Evolutionary conservation across 768 basidiomycete species (phyloP).

Genomic region (Crucibulum laeve): DNA sequence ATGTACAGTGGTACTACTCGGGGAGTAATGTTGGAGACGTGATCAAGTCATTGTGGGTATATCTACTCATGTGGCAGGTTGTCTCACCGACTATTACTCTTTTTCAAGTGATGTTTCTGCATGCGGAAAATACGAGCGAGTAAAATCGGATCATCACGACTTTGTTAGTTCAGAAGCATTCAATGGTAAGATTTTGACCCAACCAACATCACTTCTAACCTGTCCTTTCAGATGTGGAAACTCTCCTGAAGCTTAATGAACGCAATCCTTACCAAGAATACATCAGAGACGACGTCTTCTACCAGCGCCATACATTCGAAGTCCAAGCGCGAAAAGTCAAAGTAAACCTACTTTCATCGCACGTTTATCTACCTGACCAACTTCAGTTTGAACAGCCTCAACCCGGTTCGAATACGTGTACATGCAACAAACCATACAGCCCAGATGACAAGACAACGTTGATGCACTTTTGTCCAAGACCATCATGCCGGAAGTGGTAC

Average conservation of each 20-base stretch:
- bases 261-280: constrained; percentile 25
- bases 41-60: constrained; percentile 47
- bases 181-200: constrained; percentile 29
- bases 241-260: constrained; percentile 34
- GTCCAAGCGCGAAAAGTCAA: constrained; percentile 24
- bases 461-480: constrained; percentile 58
- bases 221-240: constrained; percentile 24
- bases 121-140: constrained; percentile 44
- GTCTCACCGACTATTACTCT: not conserved
- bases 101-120: constrained; percentile 1
- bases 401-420: constrained; percentile 31
- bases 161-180: constrained; percentile 41
- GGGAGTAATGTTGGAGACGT: constrained; percentile 38
- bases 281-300: constrained; percentile 42
- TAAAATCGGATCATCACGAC: constrained; percentile 46
- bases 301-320: constrained; percentile 39
- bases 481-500: constrained; percentile 39
- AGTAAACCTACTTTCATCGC: constrained; percentile 19
- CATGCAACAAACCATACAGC: constrained; percentile 42
- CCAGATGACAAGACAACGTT: constrained; percentile 29
- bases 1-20: constrained; percentile 54
- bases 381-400: constrained; percentile 32
- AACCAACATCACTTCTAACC: not conserved
- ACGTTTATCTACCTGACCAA: not conserved
- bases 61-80: not conserved